A percentile compares a stretch with the other conserved stretches of the same genome.
Conservation (phyloP, 2,329 filamentous ascomycete species). For the Sporothrix dimorphospora region DNA sequence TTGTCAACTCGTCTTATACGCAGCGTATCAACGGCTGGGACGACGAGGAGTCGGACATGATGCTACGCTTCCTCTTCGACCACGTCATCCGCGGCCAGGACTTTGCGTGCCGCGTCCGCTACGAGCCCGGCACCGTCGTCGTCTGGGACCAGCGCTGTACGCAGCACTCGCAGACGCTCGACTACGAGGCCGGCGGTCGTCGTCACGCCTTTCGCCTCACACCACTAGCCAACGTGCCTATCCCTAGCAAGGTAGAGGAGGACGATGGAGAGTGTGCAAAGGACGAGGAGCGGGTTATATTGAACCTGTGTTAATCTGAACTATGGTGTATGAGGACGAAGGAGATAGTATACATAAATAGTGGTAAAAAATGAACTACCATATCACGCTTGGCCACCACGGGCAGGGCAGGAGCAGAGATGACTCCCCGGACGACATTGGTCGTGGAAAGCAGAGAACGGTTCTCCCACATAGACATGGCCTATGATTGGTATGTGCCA, state of each 20-base stretch:
- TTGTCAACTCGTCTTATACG: constrained; percentile 66
- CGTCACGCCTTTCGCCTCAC: constrained; percentile 40
- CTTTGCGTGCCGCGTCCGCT: constrained; percentile 52
- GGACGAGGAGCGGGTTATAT: constrained; percentile 31
- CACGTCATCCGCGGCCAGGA: constrained; percentile 53
- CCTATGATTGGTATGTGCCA: too few relatives aligned
- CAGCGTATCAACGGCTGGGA: constrained; percentile 74
- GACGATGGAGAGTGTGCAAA: constrained; percentile 31
- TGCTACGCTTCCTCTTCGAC: constrained; percentile 48
- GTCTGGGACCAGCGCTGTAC: constrained; percentile 43
- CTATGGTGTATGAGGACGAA: too few relatives aligned
- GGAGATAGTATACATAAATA: too few relatives aligned
- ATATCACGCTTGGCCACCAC: too few relatives aligned
- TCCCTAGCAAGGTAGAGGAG: constrained; percentile 40
- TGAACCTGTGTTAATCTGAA: constrained; percentile 30
- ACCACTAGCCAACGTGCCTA: constrained; percentile 46
- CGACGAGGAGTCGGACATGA: constrained; percentile 77
- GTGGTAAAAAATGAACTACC: too few relatives aligned
- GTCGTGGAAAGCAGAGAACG: too few relatives aligned
- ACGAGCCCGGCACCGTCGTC: constrained; percentile 50
- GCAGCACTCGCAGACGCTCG: constrained; percentile 36
- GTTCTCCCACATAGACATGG: too few relatives aligned
- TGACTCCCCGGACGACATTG: too few relatives aligned
- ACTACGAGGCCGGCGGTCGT: constrained; percentile 32
- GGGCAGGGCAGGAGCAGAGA: too few relatives aligned